Evolutionary conservation across 345 rosid species (phyloP), one percentile per base, ranked within the genome.

Genomic region (Atalantia buxifolia): DNA sequence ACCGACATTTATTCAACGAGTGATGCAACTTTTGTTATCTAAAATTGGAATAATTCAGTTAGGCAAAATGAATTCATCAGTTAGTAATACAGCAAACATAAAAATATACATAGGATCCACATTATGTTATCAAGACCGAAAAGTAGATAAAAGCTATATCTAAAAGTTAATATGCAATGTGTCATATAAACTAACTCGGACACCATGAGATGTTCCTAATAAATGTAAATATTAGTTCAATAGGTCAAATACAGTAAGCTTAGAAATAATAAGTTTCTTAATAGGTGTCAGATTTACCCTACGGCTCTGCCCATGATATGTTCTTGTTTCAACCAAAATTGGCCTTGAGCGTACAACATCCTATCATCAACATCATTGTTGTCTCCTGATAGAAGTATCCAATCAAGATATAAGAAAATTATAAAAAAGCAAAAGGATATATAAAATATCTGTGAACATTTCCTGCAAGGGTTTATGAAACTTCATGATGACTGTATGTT

Each of bases 271-370:
- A 13, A 38, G 22, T 38, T 36, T 35, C 30, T 76, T 69, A 9
- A 30, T 8, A n/a, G 45, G 60, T 64, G 66, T 59, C 30, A 60
- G 57, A 45, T 72, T 82, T 90, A 94, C 98, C 95, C 95, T 61
- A 92, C 86, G 62, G 94, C 95, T 86, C 94, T 89, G 35, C 97
- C 98, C 87, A 90, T 85, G 55, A 94, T 90, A 50, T 92, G 92
- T 18, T 88, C 78, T 27, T 82, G 84, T 80, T 90, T 88, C 80
- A 94, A 84, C 98, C 97, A 94, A 50, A 50, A 74, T 68, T 91
- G 94, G 53, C 95, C 92, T 1, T 80, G 83, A 19, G 93, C 88
- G 75, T 92, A 94, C 81, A 94, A 82, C 72, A 81, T 71, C 38
- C 90, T 87, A 81, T 94, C 97, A 81, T 94, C 89, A 2, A 48